Percentiles rank a stretch among this genome's conserved stretches.
phyloP scores from a whole-genome alignment of 2,329 filamentous ascomycete genomes.

The Curvularia spicifera region DNA sequence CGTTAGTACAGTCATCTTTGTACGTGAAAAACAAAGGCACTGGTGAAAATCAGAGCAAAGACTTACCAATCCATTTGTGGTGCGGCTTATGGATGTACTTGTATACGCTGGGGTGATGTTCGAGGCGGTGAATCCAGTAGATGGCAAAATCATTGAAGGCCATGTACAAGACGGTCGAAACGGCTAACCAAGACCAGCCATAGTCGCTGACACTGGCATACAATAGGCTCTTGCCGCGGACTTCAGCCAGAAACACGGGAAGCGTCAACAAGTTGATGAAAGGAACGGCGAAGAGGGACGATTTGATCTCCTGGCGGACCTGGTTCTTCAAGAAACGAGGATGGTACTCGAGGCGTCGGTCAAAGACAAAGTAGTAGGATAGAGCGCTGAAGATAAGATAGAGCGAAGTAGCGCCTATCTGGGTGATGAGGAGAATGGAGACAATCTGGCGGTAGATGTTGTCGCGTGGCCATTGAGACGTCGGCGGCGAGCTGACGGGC shows the following conservation, averaged over 20 bases:
- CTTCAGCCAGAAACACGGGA: constrained; percentile 10
- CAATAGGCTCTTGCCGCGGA: constrained; percentile 12
- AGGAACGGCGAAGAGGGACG: constrained; percentile 10
- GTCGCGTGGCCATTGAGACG: constrained; percentile 17
- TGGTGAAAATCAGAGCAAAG: no score
- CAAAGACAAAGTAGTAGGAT: constrained; percentile 12
- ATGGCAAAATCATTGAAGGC: constrained; percentile 15
- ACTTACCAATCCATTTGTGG: constrained; percentile 18
- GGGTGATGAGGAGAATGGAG: constrained; percentile 12
- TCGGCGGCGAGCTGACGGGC: background rate
- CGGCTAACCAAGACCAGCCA: constrained; percentile 11
- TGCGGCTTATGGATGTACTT: constrained; percentile 17
- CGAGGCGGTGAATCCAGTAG: constrained; percentile 17
- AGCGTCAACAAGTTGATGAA: constrained; percentile 15
- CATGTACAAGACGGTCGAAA: constrained; percentile 10
- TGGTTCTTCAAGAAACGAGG: constrained; percentile 16
- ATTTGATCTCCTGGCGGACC: constrained; percentile 13
- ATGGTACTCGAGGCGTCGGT: constrained; percentile 15
- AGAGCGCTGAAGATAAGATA: constrained; percentile 16
- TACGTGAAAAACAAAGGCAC: background rate
- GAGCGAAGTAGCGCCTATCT: constrained; percentile 12
- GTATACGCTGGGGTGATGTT: constrained; percentile 16
- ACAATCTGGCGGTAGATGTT: constrained; percentile 15
- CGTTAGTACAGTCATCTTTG: background rate
- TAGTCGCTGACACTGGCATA: constrained; percentile 10